Evolutionary conservation across 441 rosid genomes (phyloP).

Genomic region (Capsella rubella): DNA sequence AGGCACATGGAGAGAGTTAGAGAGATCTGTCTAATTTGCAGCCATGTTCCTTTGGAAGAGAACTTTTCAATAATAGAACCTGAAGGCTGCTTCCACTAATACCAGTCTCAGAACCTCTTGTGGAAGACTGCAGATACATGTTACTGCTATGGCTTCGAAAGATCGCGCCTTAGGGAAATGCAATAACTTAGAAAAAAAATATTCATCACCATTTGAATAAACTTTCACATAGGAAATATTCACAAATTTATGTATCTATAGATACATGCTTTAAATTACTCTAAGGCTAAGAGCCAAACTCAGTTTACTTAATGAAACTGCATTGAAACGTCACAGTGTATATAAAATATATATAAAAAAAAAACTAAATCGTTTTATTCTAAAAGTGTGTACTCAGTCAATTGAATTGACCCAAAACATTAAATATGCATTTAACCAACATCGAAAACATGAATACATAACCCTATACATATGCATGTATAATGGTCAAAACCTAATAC

Average conservation of each 20-base stretch:
- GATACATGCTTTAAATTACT: neutral
- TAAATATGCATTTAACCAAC: conserved; percentile 29
- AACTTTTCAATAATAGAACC: too few relatives aligned
- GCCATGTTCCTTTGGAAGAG: too few relatives aligned
- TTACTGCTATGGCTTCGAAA: too few relatives aligned
- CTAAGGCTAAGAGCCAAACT: neutral
- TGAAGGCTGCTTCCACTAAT: too few relatives aligned
- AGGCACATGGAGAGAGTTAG: too few relatives aligned
- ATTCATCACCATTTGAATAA: too few relatives aligned
- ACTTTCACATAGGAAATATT: neutral
- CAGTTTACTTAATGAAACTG: neutral
- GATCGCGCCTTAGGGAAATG: too few relatives aligned
- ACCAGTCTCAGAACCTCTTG: too few relatives aligned
- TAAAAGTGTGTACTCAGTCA: conserved; percentile 24
- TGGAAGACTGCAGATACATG: too few relatives aligned
- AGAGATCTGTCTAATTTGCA: too few relatives aligned
- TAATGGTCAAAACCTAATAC: neutral
- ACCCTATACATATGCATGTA: conserved; percentile 21
- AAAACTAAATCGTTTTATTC: neutral
- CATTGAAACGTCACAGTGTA: conserved; percentile 7
- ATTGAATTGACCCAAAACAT: conserved; percentile 13
- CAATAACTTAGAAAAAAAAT: too few relatives aligned
- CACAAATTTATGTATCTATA: neutral
- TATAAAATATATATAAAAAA: neutral
- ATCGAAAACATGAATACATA: conserved; percentile 8